These are phyloP conservation scores for Botrytis elliptica DNA, from an alignment of 2,329 filamentous ascomycete genomes.

Conservation along the genomic window DNA sequence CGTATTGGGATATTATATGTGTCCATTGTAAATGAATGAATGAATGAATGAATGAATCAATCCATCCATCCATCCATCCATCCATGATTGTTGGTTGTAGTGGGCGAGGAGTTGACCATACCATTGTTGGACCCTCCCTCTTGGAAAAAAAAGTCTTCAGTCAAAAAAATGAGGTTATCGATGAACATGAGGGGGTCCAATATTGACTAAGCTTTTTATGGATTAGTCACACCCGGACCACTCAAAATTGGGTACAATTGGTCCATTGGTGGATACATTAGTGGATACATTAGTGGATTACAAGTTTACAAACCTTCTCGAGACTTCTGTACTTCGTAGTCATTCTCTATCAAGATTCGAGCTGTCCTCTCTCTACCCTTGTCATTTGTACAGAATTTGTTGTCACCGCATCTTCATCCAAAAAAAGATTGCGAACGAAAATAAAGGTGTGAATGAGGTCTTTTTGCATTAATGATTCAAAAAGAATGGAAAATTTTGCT, in stretches of 20 bases:
- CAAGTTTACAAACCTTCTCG: neutral
- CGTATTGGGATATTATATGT: neutral
- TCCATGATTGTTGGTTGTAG: too few relatives aligned
- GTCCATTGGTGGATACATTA: neutral
- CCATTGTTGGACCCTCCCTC: neutral
- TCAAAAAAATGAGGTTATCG: conserved; percentile 5
- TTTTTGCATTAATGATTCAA: too few relatives aligned
- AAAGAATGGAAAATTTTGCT: too few relatives aligned
- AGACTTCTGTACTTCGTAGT: neutral
- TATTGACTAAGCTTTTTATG: neutral
- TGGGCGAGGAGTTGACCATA: neutral
- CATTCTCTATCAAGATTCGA: neutral
- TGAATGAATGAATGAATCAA: too few relatives aligned
- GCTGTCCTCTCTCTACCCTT: too few relatives aligned
- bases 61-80: too few relatives aligned
- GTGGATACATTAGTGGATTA: neutral
- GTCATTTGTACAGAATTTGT: neutral
- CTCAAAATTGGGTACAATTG: neutral
- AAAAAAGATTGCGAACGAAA: neutral
- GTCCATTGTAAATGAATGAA: neutral
- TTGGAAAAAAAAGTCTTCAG: too few relatives aligned
- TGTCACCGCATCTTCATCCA: conserved; percentile 13
- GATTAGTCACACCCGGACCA: neutral
- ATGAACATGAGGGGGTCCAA: conserved; percentile 11
- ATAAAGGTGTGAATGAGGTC: neutral